Evolutionary conservation across 495 filamentous ascomycete species (phyloP), one percentile per base, ranked within the genome.

Genomic region (Podospora anserina): DNA sequence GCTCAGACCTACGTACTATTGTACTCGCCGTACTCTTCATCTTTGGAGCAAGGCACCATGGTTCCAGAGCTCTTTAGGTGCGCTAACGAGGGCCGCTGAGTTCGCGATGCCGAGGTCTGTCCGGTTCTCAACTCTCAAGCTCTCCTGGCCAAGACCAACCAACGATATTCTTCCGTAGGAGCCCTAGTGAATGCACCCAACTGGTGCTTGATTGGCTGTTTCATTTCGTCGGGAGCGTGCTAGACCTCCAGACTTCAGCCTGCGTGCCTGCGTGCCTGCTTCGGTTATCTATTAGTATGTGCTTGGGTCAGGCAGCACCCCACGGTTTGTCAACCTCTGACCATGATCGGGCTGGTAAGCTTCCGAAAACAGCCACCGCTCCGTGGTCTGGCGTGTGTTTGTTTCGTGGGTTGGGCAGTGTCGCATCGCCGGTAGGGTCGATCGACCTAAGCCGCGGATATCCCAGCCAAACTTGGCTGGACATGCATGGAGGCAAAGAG

Each of bases 401-500:
- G 39, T 49, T 49, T 49, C 39, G 39, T 49, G 39, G 39, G 39
- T 49, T 49, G 39, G 39, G 66, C 53, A 65, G 32, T 62, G 66
- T 68, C 66, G 66, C 63, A 65, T 63, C 23, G 28, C 30, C 54
- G 69, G 49, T 49, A 66, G 62, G 63, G 39, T 61, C 28, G 23
- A 23, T 66, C 19, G 32, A 34, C 57, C 60, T 67, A 66, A 71
- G 70, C 70, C 70, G 66, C 60, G 63, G 60, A 71, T 69, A 71
- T 63, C 66, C 70, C 58, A 69, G 27, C 26, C 20, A 61, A 61
- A 49, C 39, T 49, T 18, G 39, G 39, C 39, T 49, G 39, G 39
- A 49, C 39, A 49, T 49, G 39, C 39, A 49, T 49, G 9, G 39
- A 49, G 39, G 39, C 39, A 18, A 49, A 49, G 39, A 49, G 39